These are phyloP conservation scores for Selaginella moellendorffii DNA, from an alignment of 75 land plant genomes.

Conservation along the genomic window DNA sequence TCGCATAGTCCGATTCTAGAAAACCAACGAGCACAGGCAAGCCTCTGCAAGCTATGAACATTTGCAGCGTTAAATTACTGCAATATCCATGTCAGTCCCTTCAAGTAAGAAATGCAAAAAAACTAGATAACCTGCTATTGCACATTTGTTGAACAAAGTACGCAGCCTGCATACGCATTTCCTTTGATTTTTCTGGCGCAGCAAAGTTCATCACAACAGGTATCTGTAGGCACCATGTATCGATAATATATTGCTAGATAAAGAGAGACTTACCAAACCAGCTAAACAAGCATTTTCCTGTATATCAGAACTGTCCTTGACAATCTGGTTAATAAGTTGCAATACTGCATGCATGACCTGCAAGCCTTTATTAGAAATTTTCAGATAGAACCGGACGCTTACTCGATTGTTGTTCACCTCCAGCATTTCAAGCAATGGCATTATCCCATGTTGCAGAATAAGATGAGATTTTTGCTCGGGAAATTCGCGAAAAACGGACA, in stretches of 20 bases:
- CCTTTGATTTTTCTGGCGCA: conserved; percentile 58
- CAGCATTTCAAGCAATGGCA: conserved; percentile 84
- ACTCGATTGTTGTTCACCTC: conserved; percentile 52
- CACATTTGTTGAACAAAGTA: conserved; percentile 90
- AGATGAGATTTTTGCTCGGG: conserved; percentile 72
- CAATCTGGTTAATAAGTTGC: conserved; percentile 71
- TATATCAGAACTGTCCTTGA: conserved; percentile 64
- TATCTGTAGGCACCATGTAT: too few relatives aligned
- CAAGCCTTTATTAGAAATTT: not conserved
- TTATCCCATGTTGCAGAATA: conserved; percentile 73
- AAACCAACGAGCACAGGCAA: conserved; percentile 86
- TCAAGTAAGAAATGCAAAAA: too few relatives aligned
- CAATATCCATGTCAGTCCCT: conserved; percentile 16
- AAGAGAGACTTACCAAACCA: conserved; percentile 51
- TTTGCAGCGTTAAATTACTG: conserved; percentile 79
- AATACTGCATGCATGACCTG: conserved; percentile 80
- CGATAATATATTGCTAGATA: not conserved
- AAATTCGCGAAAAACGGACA: conserved; percentile 52
- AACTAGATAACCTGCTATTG: too few relatives aligned
- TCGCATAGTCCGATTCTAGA: conserved; percentile 93
- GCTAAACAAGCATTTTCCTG: conserved; percentile 96
- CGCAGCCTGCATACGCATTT: conserved; percentile 92
- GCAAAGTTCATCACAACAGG: conserved; percentile 81
- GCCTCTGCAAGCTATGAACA: conserved; percentile 98
- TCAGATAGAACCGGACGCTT: not conserved